A percentile compares a stretch with the other conserved stretches of the same genome.
Conservation (phyloP, 2,329 filamentous ascomycete species). For the Cercospora canescens region DNA sequence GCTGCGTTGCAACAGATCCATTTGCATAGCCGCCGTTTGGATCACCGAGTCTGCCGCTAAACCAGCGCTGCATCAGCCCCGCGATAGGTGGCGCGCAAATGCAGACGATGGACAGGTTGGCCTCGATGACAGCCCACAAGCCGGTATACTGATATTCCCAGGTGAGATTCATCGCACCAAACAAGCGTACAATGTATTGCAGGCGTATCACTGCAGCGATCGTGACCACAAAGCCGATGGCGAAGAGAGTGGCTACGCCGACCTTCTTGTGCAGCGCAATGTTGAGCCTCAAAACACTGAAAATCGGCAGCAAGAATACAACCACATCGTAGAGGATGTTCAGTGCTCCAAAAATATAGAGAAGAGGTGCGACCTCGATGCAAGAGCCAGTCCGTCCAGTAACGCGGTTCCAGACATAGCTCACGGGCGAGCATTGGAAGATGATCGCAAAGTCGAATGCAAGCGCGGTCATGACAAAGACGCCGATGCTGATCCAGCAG, state of each 20-base stretch:
- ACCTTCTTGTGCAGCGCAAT: constrained; percentile 23
- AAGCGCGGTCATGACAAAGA: constrained; percentile 14
- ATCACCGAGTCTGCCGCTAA: constrained; percentile 4
- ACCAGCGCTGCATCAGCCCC: constrained; percentile 18
- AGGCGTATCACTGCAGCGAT: constrained; percentile 19
- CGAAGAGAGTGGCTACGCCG: constrained; percentile 19
- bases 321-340: constrained; percentile 22
- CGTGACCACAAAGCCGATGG: constrained; percentile 21
- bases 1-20: constrained; percentile 14
- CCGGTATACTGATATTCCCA: constrained; percentile 24
- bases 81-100: constrained; percentile 24
- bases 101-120: constrained; percentile 24
- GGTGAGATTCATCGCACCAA: constrained; percentile 18
- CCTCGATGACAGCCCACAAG: constrained; percentile 26
- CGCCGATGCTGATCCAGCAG: constrained; percentile 22
- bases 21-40: constrained; percentile 8
- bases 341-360: constrained; percentile 21
- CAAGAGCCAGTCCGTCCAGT: constrained; percentile 13
- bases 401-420: constrained; percentile 18
- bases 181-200: constrained; percentile 16
- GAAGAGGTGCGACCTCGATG: constrained; percentile 16
- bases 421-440: constrained; percentile 24
- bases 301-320: constrained; percentile 24
- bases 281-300: constrained; percentile 20
- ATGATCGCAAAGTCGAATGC: constrained; percentile 25